These are phyloP conservation scores for Xylaria arbuscula DNA, from an alignment of 2,329 filamentous ascomycete species.

Conservation along the genomic window DNA sequence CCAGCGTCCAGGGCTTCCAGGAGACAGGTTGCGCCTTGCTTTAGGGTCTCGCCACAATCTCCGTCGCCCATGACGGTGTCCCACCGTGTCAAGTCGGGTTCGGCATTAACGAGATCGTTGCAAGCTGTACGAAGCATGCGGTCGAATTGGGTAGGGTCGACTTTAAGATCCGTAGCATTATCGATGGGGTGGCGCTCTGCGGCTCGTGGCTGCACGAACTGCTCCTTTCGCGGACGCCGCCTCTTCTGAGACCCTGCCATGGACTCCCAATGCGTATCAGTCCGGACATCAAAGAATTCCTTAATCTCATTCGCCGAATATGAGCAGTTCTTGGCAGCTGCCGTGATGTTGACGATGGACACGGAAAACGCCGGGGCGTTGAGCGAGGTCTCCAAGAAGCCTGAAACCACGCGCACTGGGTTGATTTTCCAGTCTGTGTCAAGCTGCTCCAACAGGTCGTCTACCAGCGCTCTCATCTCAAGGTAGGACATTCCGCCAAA, in stretches of 20 bases:
- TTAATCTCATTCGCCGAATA: slow-evolving; percentile 67
- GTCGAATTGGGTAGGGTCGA: slow-evolving; percentile 65
- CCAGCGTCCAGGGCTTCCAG: slow-evolving; percentile 59
- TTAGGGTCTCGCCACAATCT: slow-evolving; percentile 72
- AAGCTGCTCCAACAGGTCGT: slow-evolving; percentile 65
- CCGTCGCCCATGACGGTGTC: slow-evolving; percentile 73
- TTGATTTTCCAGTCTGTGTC: slow-evolving; percentile 59
- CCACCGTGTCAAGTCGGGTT: slow-evolving; percentile 72
- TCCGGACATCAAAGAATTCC: slow-evolving; percentile 71
- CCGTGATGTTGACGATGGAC: slow-evolving; percentile 70
- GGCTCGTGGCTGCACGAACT: slow-evolving; percentile 55
- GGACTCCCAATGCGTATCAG: slow-evolving; percentile 67
- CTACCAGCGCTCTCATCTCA: slow-evolving; percentile 65
- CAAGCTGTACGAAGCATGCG: slow-evolving; percentile 66
- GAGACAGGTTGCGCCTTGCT: slow-evolving; percentile 62
- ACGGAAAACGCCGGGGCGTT: slow-evolving; percentile 78
- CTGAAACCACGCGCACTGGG: slow-evolving; percentile 67
- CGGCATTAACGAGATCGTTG: slow-evolving; percentile 64
- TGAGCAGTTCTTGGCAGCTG: slow-evolving; percentile 56
- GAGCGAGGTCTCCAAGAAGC: slow-evolving; percentile 76
- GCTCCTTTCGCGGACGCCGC: slow-evolving; percentile 54
- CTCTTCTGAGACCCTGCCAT: slow-evolving; percentile 59
- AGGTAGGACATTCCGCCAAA: slow-evolving; percentile 69
- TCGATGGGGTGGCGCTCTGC: slow-evolving; percentile 54
- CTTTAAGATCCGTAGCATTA: slow-evolving; percentile 56